phyloP scores from a whole-genome alignment of 257 asterid species.

The Cynanchum wilfordii region DNA sequence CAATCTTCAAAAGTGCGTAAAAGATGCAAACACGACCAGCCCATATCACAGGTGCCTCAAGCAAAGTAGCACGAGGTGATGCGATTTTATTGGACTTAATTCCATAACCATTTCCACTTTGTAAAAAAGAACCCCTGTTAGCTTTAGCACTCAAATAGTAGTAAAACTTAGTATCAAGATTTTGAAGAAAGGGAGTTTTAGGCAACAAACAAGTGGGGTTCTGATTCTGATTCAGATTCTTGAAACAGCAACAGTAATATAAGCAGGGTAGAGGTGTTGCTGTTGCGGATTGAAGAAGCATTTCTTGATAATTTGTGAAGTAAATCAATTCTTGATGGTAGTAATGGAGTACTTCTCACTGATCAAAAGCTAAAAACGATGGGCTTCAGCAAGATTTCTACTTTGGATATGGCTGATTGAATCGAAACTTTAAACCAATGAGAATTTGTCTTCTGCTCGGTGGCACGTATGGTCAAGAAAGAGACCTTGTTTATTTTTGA shows the following conservation, averaged over 20 bases:
- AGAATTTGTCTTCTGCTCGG: not conserved
- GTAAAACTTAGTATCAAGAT: slow-evolving; percentile 38
- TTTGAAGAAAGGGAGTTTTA: slow-evolving; percentile 49
- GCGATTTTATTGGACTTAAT: not conserved
- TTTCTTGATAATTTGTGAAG: slow-evolving; percentile 17
- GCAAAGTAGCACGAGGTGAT: slow-evolving; percentile 43
- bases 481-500: too few relatives aligned
- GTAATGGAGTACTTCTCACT: not conserved
- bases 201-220: slow-evolving; percentile 30
- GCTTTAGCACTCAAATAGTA: slow-evolving; percentile 28
- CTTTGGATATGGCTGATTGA: slow-evolving; percentile 10
- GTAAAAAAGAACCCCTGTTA: slow-evolving; percentile 19
- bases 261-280: slow-evolving; percentile 4
- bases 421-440: not conserved
- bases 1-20: slow-evolving; percentile 82
- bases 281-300: slow-evolving; percentile 48
- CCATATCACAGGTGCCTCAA: slow-evolving; percentile 81
- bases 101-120: slow-evolving; percentile 12
- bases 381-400: not conserved
- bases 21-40: slow-evolving; percentile 84
- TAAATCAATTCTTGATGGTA: not conserved
- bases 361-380: not conserved
- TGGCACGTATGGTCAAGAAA: too few relatives aligned
- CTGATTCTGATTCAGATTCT: slow-evolving; percentile 27
- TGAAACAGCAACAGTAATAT: slow-evolving; percentile 23